Evolutionary conservation across 208 protist genomes (phyloP), one percentile per base, ranked within the genome.

Genomic region (Strigomonas galati): DNA sequence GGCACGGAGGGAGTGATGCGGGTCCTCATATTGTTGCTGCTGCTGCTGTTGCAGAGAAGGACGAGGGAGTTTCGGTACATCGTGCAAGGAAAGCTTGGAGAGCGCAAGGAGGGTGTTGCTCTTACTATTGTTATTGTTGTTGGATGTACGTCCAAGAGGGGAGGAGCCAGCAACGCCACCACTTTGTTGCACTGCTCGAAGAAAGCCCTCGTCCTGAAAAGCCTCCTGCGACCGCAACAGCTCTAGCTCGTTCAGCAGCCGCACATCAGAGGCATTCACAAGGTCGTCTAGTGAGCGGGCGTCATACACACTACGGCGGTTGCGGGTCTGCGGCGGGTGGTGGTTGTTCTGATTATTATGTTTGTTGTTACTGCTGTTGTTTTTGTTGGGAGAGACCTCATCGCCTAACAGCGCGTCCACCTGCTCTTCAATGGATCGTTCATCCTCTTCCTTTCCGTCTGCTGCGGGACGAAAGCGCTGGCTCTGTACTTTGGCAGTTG

Each of bases 231-330:
- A 65, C 24, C 85, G 87, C 37, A 93, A 74, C 37, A 89, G 61
- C 69, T 85, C 79, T 31, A 93, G 69, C 68, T 93, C 87, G 43
- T 84, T 87, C 56, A 74, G 69, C 31, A 91, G 65, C 10, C 87
- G 79, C 37, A 85, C 76, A 58, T 88, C 80, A 1, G 87, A 72
- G 2, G 78, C 79, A 6, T 70, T 68, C 24, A 76, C 81, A n/a
- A 91, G 59, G 28, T 75, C 37, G 59, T 89, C 74, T 19, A 76
- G 62, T 23, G 46, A 58, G n/a, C 40, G 61, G 21, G 57, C 44
- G 19, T 62, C 58, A 7, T 56, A 32, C 24, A 69, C 43, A 1
- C 71, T 70, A 12, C 51, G 56, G 48, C 21, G 52, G 61, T 58
- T 54, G 37, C 48, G 60, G 64, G 31, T 48, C 12, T 24, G 30